A percentile compares a stretch with the other conserved stretches of the same genome.
phyloP scores from a whole-genome alignment of 805 yeast species.

The Wickerhamomyces pijperi region DNA sequence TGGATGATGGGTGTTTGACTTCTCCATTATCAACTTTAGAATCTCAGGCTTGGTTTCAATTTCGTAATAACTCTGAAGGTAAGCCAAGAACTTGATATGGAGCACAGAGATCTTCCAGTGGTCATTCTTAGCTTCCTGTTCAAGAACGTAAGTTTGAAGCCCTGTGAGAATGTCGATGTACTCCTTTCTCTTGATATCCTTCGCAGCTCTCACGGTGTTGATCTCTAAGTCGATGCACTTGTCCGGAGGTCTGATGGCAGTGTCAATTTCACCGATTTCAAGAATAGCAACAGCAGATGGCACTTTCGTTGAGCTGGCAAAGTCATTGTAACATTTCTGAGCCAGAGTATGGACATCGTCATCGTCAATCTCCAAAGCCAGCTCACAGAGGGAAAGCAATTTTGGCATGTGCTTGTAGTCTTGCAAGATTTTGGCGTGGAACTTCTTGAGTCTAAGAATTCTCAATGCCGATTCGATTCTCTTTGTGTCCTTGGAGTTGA shows the following conservation, averaged over 20 bases:
- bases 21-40: conserved; percentile 31
- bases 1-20: conserved; percentile 59
- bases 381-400: conserved; percentile 37
- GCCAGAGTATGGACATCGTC: conserved; percentile 43
- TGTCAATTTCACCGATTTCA: conserved; percentile 25
- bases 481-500: conserved; percentile 38
- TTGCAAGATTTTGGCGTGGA: conserved; percentile 44
- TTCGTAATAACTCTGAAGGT: conserved; percentile 44
- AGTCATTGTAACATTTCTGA: conserved; percentile 33
- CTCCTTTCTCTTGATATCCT: conserved; percentile 39
- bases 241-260: conserved; percentile 52
- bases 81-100: conserved; percentile 37
- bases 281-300: conserved; percentile 46
- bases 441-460: conserved; percentile 43
- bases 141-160: conserved; percentile 29
- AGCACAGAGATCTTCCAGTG: conserved; percentile 51
- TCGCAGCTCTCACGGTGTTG: conserved; percentile 48
- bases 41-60: conserved; percentile 29
- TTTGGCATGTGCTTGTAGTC: conserved; percentile 43
- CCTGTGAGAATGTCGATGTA: conserved; percentile 29
- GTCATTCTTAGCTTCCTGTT: conserved; percentile 15
- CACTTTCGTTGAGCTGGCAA: conserved; percentile 30
- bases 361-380: conserved; percentile 47
- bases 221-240: conserved; percentile 44
- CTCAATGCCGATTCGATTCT: conserved; percentile 54